Conservation (phyloP, 176 grass and related monocot genomes). For the Oryza nivara region DNA sequence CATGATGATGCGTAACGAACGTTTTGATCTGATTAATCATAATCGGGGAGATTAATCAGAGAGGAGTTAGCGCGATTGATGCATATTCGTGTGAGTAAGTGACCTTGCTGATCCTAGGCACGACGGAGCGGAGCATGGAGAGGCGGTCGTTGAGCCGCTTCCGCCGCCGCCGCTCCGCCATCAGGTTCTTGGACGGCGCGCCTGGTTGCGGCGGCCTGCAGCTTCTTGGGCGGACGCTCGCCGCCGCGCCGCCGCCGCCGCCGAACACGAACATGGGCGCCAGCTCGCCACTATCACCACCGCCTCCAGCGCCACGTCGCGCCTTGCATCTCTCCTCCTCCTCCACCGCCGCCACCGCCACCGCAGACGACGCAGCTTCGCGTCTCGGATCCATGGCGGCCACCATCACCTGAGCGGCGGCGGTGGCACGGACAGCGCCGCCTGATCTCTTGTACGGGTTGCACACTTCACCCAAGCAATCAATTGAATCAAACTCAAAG, state of each 20-base stretch:
- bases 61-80: background rate
- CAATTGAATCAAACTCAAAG: slow-evolving; percentile 28
- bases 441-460: slow-evolving; percentile 42
- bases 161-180: slow-evolving; percentile 62
- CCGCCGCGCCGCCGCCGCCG: background rate
- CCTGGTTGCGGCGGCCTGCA: slow-evolving; percentile 14
- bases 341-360: slow-evolving; percentile 5
- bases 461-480: slow-evolving; percentile 62
- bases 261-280: slow-evolving; percentile 45
- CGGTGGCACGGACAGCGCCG: background rate
- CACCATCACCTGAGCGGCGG: background rate
- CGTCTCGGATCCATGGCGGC: background rate
- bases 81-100: background rate
- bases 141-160: slow-evolving; percentile 71
- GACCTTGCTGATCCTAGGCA: slow-evolving; percentile 77
- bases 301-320: background rate
- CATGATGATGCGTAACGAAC: background rate
- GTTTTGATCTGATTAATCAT: too few species aligned
- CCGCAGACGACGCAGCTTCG: slow-evolving; percentile 11
- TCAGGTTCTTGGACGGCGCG: slow-evolving; percentile 62
- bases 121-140: slow-evolving; percentile 74
- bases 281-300: background rate
- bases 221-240: slow-evolving; percentile 36
- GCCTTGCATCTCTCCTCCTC: slow-evolving; percentile 29
- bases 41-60: background rate